Conservation (phyloP, 306 rosid genomes). For the Vigna unguiculata region DNA sequence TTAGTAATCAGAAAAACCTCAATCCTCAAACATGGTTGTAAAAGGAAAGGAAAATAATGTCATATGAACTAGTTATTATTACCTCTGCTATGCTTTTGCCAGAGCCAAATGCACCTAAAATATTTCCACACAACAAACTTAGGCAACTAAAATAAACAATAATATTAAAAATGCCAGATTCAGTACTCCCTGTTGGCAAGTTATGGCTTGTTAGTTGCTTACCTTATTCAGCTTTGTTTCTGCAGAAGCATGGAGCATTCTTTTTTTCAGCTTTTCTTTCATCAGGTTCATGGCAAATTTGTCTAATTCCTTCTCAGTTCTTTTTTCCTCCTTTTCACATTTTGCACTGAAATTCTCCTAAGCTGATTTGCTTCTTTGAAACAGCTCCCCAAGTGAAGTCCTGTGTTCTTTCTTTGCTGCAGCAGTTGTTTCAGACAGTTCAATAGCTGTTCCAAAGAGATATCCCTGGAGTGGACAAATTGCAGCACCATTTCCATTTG, state of each 20-base stretch:
- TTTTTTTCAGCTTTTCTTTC: slow-evolving; percentile 80
- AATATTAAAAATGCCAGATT: too few species aligned
- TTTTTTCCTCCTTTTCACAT: slow-evolving; percentile 62
- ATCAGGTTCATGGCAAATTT: slow-evolving; percentile 69
- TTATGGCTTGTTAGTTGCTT: background rate
- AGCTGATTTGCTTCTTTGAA: slow-evolving; percentile 74
- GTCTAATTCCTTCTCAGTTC: slow-evolving; percentile 64
- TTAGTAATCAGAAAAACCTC: too few species aligned
- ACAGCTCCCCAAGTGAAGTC: slow-evolving; percentile 87
- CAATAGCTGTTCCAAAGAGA: slow-evolving; percentile 84
- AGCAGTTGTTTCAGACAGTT: slow-evolving; percentile 67
- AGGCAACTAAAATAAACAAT: too few species aligned
- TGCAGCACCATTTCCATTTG: slow-evolving; percentile 63
- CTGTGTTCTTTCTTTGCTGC: slow-evolving; percentile 80
- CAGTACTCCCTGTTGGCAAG: too few species aligned
- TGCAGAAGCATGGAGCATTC: slow-evolving; percentile 72
- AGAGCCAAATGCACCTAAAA: too few species aligned
- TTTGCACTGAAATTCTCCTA: slow-evolving; percentile 66
- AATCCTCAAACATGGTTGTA: too few species aligned
- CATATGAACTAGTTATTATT: too few species aligned
- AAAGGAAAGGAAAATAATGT: too few species aligned
- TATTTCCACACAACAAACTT: too few species aligned
- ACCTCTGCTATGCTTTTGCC: too few species aligned
- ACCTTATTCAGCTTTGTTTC: slow-evolving; percentile 91
- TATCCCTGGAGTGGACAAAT: slow-evolving; percentile 89